A percentile compares a stretch with the other conserved stretches of the same genome.
Evolutionary conservation across 164 flowering plant genomes (phyloP).

Genomic region (Chloranthus sessilifolius): DNA sequence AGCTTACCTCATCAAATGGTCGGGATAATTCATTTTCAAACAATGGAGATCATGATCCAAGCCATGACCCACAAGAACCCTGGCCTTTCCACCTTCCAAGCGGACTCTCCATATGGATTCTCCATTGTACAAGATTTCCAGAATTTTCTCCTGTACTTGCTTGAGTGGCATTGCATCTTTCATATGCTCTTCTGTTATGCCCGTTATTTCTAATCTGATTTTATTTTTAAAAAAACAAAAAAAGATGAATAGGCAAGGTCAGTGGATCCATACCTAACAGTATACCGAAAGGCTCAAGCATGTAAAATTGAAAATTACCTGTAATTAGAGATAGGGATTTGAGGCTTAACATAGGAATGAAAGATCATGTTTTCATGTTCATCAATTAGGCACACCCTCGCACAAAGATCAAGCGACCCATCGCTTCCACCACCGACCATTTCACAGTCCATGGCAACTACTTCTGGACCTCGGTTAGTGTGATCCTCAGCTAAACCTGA

Average conservation of each 20-base stretch:
- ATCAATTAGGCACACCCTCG: constrained; percentile 71
- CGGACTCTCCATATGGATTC: constrained; percentile 43
- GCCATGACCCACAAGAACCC: constrained; percentile 66
- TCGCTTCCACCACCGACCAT: constrained; percentile 85
- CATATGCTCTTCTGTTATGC: constrained; percentile 54
- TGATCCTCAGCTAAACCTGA: constrained; percentile 8
- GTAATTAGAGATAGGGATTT: constrained; percentile 53
- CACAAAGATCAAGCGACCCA: constrained; percentile 68
- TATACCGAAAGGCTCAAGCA: background rate
- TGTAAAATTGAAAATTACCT: constrained; percentile 32
- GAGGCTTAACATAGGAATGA: constrained; percentile 59
- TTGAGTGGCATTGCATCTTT: constrained; percentile 59
- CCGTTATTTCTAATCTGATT: constrained; percentile 63
- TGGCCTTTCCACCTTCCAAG: constrained; percentile 51
- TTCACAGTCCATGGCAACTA: constrained; percentile 69
- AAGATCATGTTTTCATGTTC: constrained; percentile 61
- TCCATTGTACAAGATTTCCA: constrained; percentile 56
- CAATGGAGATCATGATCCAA: constrained; percentile 55
- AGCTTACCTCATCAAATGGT: constrained; percentile 33
- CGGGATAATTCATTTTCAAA: constrained; percentile 51
- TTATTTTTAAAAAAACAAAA: background rate
- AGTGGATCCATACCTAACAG: background rate
- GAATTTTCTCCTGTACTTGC: constrained; percentile 42
- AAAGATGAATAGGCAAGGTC: background rate
- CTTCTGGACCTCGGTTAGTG: constrained; percentile 21